Conservation (phyloP, 75 land plant genomes). For the Isoetes taiwanensis region DNA sequence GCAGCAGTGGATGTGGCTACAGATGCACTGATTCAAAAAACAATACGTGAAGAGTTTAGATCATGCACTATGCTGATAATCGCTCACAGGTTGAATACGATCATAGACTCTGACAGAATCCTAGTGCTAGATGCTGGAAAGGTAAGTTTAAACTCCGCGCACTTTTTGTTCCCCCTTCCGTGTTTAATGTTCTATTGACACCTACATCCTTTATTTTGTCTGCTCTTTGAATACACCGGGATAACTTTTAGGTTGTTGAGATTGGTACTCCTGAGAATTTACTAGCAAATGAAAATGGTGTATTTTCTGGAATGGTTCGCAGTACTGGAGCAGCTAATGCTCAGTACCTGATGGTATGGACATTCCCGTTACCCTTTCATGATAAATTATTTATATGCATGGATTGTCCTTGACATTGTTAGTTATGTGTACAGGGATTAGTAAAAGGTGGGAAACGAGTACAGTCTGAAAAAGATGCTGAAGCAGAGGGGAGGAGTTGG, state of each 20-base stretch:
- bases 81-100: conserved; percentile 91
- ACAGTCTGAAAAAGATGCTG: conserved; percentile 15
- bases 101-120: conserved; percentile 83
- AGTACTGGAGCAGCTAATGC: conserved; percentile 97
- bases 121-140: conserved; percentile 77
- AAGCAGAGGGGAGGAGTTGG: conserved; percentile 51
- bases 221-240: not conserved
- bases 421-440: conserved; percentile 19
- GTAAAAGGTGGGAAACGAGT: conserved; percentile 42
- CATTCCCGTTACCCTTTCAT: not conserved
- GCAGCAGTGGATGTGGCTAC: conserved; percentile 99
- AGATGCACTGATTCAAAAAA: conserved; percentile 89
- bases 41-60: conserved; percentile 91
- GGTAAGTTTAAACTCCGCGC: conserved; percentile 33
- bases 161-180: not conserved
- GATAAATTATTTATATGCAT: not conserved
- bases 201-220: not conserved
- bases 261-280: conserved; percentile 65
- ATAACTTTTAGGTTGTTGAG: conserved; percentile 83
- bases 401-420: not conserved
- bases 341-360: conserved; percentile 52
- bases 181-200: too few species aligned
- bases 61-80: conserved; percentile 97
- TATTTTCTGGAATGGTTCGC: conserved; percentile 84
- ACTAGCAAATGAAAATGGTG: conserved; percentile 47